A percentile compares a stretch with the other conserved stretches of the same genome.
Evolutionary conservation across 140 eudicot species (phyloP).

Genomic region (Stevia rebaudiana): DNA sequence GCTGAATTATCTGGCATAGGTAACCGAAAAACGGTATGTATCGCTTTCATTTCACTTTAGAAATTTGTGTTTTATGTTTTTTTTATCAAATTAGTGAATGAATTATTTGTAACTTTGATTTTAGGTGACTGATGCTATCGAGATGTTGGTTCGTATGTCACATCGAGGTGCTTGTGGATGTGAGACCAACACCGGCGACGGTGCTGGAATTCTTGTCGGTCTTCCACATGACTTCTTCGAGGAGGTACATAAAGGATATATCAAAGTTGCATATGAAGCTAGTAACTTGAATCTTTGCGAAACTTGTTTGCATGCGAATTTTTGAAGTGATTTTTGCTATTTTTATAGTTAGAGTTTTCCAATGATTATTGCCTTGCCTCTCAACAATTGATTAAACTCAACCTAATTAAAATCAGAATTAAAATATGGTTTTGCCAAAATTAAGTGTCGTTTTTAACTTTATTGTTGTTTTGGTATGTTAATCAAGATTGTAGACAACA

Average conservation of each 20-base stretch:
- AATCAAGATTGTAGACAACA: too few relatives aligned
- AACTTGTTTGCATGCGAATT: too few relatives aligned
- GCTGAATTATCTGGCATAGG: constrained; percentile 90
- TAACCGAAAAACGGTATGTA: constrained; percentile 79
- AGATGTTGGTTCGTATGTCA: constrained; percentile 97
- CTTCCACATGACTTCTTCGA: constrained; percentile 83
- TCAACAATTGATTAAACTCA: too few relatives aligned
- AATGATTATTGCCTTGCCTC: too few relatives aligned
- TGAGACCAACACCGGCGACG: constrained; percentile 95
- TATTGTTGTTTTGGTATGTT: background rate
- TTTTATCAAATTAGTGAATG: background rate
- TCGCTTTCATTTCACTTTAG: background rate
- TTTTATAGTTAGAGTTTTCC: too few relatives aligned
- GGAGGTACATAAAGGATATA: constrained; percentile 71
- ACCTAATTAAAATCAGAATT: too few relatives aligned
- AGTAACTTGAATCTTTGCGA: too few relatives aligned
- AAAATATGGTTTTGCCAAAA: too few relatives aligned
- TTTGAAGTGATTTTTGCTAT: too few relatives aligned
- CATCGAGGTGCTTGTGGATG: constrained; percentile 99
- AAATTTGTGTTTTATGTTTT: background rate
- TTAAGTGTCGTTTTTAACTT: background rate
- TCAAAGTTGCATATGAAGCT: too few relatives aligned
- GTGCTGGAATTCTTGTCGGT: constrained; percentile 97
- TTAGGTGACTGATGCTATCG: constrained; percentile 91
- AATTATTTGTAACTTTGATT: too few relatives aligned